These are phyloP conservation scores for Candolleomyces efflorescens DNA, from an alignment of 768 basidiomycete species.

Conservation along the genomic window DNA sequence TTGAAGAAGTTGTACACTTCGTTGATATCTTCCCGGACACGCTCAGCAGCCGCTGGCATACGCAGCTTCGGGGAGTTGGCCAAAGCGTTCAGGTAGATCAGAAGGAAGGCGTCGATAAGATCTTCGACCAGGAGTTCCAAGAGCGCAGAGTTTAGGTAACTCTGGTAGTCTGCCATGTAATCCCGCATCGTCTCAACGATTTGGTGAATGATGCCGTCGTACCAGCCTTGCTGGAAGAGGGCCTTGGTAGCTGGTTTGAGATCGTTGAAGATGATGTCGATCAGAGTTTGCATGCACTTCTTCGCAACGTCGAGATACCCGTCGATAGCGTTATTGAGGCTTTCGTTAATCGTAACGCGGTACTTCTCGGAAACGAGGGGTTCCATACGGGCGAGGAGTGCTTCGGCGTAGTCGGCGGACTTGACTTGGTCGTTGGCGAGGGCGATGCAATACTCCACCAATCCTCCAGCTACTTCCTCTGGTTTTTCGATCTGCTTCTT, in stretches of 20 bases:
- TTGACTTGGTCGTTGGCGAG: slow-evolving; percentile 98
- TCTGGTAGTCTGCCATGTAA: slow-evolving; percentile 93
- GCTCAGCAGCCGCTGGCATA: slow-evolving; percentile 81
- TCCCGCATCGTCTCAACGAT: slow-evolving; percentile 95
- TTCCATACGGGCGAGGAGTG: slow-evolving; percentile 80
- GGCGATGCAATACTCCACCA: slow-evolving; percentile 95
- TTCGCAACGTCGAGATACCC: slow-evolving; percentile 98
- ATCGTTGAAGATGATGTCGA: slow-evolving; percentile 94
- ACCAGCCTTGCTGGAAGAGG: slow-evolving; percentile 85
- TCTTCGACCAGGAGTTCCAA: slow-evolving; percentile 92
- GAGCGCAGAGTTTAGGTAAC: slow-evolving; percentile 84
- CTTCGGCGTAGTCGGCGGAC: slow-evolving; percentile 90
- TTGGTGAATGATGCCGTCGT: slow-evolving; percentile 82
- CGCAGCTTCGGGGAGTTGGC: slow-evolving; percentile 79
- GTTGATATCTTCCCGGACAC: slow-evolving; percentile 78
- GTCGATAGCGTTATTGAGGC: slow-evolving; percentile 94
- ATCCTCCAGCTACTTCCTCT: slow-evolving; percentile 80
- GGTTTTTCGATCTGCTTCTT: slow-evolving; percentile 87
- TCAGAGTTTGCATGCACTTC: slow-evolving; percentile 91
- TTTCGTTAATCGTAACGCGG: slow-evolving; percentile 72
- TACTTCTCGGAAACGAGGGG: slow-evolving; percentile 94
- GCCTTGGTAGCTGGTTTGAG: slow-evolving; percentile 81
- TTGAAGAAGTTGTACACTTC: slow-evolving; percentile 79
- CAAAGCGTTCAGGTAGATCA: slow-evolving; percentile 85
- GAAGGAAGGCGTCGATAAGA: slow-evolving; percentile 84